Evolutionary conservation across 2,329 filamentous ascomycete genomes (phyloP).

Genomic region (Calonectria naviculata): DNA sequence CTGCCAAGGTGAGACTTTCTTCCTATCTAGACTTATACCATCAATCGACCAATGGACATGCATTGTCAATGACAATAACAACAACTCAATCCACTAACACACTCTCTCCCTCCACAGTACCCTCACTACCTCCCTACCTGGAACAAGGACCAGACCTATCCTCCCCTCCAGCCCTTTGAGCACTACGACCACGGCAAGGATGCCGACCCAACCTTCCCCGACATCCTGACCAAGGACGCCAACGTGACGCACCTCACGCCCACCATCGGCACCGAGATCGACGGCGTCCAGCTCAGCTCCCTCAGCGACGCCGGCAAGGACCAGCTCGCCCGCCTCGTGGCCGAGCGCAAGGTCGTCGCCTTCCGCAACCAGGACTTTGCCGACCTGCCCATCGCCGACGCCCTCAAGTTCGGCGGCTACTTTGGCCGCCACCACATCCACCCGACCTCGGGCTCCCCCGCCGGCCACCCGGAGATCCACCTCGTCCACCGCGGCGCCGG

Average conservation of each 20-base stretch:
- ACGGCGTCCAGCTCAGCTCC: conserved; percentile 76
- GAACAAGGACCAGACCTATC: conserved; percentile 72
- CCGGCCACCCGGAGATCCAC: conserved; percentile 79
- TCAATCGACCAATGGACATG: no score
- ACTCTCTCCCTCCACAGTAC: conserved; percentile 55
- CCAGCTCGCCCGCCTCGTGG: conserved; percentile 79
- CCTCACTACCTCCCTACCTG: conserved; percentile 80
- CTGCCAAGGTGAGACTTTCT: conserved; percentile 33
- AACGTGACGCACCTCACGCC: conserved; percentile 74
- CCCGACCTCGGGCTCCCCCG: conserved; percentile 80
- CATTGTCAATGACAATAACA: neutral
- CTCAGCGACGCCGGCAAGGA: conserved; percentile 78
- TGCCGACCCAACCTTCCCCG: conserved; percentile 75
- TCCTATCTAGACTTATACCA: no score
- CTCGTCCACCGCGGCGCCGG: conserved; percentile 78
- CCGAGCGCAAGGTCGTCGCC: conserved; percentile 81
- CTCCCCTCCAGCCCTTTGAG: conserved; percentile 75
- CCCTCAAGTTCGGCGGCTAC: conserved; percentile 76
- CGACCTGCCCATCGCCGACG: conserved; percentile 75
- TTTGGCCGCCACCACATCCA: conserved; percentile 88
- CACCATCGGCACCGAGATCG: conserved; percentile 78
- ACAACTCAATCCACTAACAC: neutral
- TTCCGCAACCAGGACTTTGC: conserved; percentile 82
- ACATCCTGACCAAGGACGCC: conserved; percentile 67
- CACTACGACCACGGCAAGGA: conserved; percentile 82